A percentile compares a stretch with the other conserved stretches of the same genome.
These are phyloP conservation scores for Tephrocybe sp. DNA, from an alignment of 768 basidiomycete genomes.

Conservation along the genomic window DNA sequence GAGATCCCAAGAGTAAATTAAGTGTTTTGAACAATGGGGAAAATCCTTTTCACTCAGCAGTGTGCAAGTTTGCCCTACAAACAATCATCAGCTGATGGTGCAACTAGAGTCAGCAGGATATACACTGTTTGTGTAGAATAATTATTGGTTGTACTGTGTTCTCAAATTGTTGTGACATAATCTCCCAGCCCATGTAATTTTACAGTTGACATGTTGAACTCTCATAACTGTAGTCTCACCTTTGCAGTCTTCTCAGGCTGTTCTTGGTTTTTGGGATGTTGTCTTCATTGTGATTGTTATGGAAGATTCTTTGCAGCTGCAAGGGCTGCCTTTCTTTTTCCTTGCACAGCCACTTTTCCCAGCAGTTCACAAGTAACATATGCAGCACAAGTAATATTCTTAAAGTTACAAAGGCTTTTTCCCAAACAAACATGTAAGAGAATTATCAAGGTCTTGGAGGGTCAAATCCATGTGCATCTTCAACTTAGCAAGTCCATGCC, in stretches of 20 bases:
- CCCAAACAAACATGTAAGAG: slow-evolving; percentile 12
- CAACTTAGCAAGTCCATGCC: slow-evolving; percentile 28
- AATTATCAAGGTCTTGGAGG: slow-evolving; percentile 3
- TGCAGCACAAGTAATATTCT: not conserved
- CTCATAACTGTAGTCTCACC: not conserved
- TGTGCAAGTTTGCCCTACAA: slow-evolving; percentile 39
- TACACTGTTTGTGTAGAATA: slow-evolving; percentile 37
- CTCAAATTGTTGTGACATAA: slow-evolving; percentile 22
- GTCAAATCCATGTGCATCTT: slow-evolving; percentile 19
- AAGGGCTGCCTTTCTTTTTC: not conserved
- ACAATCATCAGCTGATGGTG: not conserved
- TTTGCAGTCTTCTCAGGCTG: slow-evolving; percentile 1
- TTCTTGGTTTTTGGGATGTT: too few species aligned
- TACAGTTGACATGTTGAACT: slow-evolving; percentile 27
- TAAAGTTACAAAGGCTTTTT: slow-evolving; percentile 7
- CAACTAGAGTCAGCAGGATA: not conserved
- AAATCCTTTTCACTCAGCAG: slow-evolving; percentile 29
- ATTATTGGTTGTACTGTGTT: slow-evolving; percentile 32
- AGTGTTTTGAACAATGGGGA: slow-evolving; percentile 26
- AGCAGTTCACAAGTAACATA: slow-evolving; percentile 12
- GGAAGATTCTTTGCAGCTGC: not conserved
- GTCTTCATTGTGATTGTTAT: too few species aligned
- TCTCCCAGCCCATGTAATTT: too few species aligned
- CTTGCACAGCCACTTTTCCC: slow-evolving; percentile 5
- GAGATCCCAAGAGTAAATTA: slow-evolving; percentile 23